These are phyloP conservation scores for Oryza rufipogon DNA, from an alignment of 176 grass and related monocot genomes.

Conservation along the genomic window DNA sequence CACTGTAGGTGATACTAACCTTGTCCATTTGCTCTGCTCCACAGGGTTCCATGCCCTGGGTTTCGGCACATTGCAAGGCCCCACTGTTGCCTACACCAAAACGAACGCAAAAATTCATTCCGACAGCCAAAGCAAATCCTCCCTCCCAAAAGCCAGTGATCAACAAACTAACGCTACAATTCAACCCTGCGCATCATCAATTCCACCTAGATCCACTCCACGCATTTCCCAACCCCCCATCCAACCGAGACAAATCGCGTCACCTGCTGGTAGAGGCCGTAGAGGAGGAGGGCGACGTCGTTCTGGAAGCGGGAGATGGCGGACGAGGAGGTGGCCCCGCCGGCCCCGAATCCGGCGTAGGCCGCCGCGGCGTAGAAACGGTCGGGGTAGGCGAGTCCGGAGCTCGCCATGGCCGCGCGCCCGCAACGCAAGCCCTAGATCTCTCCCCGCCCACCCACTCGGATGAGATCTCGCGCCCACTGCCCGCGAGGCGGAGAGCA, in stretches of 20 bases:
- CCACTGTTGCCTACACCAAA: slow-evolving; percentile 67
- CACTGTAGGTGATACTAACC: slow-evolving; percentile 50
- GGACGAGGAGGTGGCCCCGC: slow-evolving; percentile 30
- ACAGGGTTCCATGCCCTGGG: slow-evolving; percentile 90
- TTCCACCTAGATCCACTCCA: slow-evolving; percentile 55
- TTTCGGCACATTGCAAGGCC: slow-evolving; percentile 84
- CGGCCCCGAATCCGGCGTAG: slow-evolving; percentile 69
- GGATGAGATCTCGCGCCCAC: slow-evolving; percentile 28
- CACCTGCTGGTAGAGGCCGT: slow-evolving; percentile 92
- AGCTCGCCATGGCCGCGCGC: slow-evolving; percentile 66
- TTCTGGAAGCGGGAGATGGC: slow-evolving; percentile 81
- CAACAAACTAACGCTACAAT: slow-evolving; percentile 5
- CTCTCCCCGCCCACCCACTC: slow-evolving; percentile 28
- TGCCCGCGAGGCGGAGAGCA: slow-evolving; percentile 6
- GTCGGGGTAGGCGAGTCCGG: slow-evolving; percentile 92
- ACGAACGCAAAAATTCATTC: slow-evolving; percentile 24
- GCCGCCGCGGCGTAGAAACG: slow-evolving; percentile 87
- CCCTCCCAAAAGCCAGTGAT: not conserved
- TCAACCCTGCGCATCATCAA: not conserved
- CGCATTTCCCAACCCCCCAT: slow-evolving; percentile 10
- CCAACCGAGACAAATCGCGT: slow-evolving; percentile 16
- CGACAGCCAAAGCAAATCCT: slow-evolving; percentile 31
- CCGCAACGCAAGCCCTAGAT: slow-evolving; percentile 43
- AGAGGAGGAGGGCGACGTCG: slow-evolving; percentile 89
- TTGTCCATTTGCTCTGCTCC: slow-evolving; percentile 95